phyloP scores from a whole-genome alignment of 495 filamentous ascomycete species.

The Astrothelium subdiscretum region DNA sequence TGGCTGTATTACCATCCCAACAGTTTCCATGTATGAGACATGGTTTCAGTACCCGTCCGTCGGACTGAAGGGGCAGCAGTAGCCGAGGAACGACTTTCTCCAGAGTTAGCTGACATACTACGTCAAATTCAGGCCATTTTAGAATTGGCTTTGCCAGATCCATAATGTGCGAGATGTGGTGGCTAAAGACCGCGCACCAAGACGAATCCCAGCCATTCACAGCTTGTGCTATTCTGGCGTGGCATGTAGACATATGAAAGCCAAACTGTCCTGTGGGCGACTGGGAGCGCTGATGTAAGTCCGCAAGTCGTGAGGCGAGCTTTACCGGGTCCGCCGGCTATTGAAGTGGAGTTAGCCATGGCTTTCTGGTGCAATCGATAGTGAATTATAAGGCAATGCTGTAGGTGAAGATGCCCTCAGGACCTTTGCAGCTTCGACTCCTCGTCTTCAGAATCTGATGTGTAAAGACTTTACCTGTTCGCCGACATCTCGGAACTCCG shows the following conservation, averaged over 20 bases:
- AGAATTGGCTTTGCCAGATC: background rate
- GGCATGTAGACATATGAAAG: conserved; percentile 11
- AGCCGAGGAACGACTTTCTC: conserved; percentile 11
- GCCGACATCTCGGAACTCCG: conserved; percentile 6
- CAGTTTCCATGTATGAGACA: conserved; percentile 10
- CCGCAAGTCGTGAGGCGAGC: conserved; percentile 4
- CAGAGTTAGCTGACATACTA: background rate
- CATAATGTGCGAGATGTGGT: conserved; percentile 6
- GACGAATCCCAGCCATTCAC: conserved; percentile 4
- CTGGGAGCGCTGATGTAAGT: conserved; percentile 4
- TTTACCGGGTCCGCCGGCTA: conserved; percentile 9
- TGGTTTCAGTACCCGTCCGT: conserved; percentile 8
- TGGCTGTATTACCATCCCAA: conserved; percentile 9
- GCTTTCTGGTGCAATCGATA: background rate
- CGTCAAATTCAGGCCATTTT: conserved; percentile 2
- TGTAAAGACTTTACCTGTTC: conserved; percentile 4
- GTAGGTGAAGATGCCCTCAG: background rate
- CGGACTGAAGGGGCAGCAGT: conserved; percentile 6
- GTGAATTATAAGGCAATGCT: background rate
- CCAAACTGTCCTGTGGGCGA: conserved; percentile 11
- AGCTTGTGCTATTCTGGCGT: conserved; percentile 7
- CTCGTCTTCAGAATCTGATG: background rate
- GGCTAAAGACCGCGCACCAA: conserved; percentile 9
- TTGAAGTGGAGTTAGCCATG: background rate
- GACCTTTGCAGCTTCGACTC: background rate